These are phyloP conservation scores for Aspergillus ruber DNA, from an alignment of 2,329 filamentous ascomycete species.

Conservation along the genomic window DNA sequence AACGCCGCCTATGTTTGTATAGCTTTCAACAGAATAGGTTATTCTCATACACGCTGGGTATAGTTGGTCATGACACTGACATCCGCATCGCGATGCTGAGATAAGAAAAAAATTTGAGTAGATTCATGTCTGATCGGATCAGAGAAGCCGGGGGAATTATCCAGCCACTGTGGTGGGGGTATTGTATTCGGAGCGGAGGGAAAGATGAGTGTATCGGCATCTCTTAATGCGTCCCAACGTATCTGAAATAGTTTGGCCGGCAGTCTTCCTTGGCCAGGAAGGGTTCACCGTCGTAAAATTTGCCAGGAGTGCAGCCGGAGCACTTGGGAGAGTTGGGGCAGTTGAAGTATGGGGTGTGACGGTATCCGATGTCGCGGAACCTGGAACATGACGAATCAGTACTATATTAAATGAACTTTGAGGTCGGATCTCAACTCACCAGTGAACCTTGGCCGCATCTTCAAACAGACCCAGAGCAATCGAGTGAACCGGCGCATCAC, in stretches of 20 bases:
- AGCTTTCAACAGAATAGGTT: conserved; percentile 7
- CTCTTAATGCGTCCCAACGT: conserved; percentile 67
- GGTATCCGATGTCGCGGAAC: conserved; percentile 99
- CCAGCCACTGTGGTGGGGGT: no score
- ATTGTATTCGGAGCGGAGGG: no score
- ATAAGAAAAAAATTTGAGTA: no score
- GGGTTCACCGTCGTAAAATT: conserved; percentile 80
- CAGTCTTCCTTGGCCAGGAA: conserved; percentile 90
- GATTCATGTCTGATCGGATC: not conserved
- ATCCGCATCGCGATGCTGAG: not conserved
- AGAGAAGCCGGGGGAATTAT: no score
- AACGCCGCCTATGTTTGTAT: conserved; percentile 14
- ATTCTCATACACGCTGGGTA: conserved; percentile 11
- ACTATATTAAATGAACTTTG: not conserved
- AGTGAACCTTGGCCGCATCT: conserved; percentile 84
- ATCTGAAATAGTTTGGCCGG: conserved; percentile 95
- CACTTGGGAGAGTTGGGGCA: conserved; percentile 96
- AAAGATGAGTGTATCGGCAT: not conserved
- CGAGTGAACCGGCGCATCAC: conserved; percentile 93
- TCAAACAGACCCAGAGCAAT: conserved; percentile 90
- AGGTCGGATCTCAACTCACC: conserved; percentile 51
- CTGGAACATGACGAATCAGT: conserved; percentile 42
- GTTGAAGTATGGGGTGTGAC: conserved; percentile 98
- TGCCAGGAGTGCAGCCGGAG: conserved; percentile 75
- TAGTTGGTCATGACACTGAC: conserved; percentile 6